These are phyloP conservation scores for Casaregolazyma lundiana DNA, from an alignment of 1,139 yeast species.

Conservation along the genomic window DNA sequence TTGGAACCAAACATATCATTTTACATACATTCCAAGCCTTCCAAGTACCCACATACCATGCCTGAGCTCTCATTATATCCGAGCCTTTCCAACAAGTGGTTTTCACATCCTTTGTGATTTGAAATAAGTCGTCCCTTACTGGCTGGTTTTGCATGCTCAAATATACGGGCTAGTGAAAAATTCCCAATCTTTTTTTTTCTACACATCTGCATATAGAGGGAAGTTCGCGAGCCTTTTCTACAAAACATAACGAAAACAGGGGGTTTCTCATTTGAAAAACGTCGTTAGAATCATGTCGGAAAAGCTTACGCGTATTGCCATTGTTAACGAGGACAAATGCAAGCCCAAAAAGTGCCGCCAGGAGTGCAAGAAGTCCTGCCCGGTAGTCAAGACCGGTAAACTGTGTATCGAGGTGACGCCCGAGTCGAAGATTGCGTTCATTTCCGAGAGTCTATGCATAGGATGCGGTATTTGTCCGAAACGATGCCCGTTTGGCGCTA, in stretches of 20 bases:
- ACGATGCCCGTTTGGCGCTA: slow-evolving; percentile 97
- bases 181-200: not conserved
- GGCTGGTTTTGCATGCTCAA: not conserved
- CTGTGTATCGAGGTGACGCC: slow-evolving; percentile 96
- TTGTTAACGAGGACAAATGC: slow-evolving; percentile 88
- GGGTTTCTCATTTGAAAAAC: not conserved
- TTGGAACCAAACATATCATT: too few species aligned
- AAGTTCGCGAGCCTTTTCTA: not conserved
- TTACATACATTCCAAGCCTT: too few species aligned
- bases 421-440: slow-evolving; percentile 84
- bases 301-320: slow-evolving; percentile 54
- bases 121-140: not conserved
- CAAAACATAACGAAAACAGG: not conserved
- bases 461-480: slow-evolving; percentile 99
- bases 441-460: slow-evolving; percentile 92
- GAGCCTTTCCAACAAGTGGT: too few species aligned
- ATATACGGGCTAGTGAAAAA: not conserved
- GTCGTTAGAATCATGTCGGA: slow-evolving; percentile 13
- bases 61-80: too few species aligned
- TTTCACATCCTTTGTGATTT: not conserved
- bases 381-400: slow-evolving; percentile 96
- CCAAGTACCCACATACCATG: too few species aligned
- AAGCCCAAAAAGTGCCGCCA: slow-evolving; percentile 98
- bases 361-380: slow-evolving; percentile 95
- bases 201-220: not conserved